A percentile compares a stretch with the other conserved stretches of the same genome.
Conservation (phyloP, 768 basidiomycete genomes). For the Pulveroboletus sp. region DNA sequence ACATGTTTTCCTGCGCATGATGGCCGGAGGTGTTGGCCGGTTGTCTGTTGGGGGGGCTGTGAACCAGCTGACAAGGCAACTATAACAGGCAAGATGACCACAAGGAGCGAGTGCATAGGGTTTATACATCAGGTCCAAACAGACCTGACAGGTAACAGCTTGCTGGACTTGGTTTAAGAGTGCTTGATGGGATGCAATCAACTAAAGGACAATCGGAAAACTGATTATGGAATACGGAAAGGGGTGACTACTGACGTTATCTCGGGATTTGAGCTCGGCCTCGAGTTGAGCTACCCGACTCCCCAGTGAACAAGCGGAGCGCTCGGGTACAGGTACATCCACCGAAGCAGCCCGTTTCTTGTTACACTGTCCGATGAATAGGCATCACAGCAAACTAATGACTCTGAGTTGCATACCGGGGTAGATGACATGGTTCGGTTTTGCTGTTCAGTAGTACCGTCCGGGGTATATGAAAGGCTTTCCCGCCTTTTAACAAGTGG, state of each 20-base stretch:
- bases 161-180: conserved; percentile 54
- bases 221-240: not conserved
- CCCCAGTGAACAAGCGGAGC: conserved; percentile 7
- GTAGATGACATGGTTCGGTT: conserved; percentile 7
- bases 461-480: not conserved
- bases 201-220: conserved; percentile 28
- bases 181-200: conserved; percentile 49
- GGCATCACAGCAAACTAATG: not conserved
- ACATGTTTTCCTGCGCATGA: conserved; percentile 38
- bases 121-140: conserved; percentile 66
- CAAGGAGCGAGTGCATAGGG: conserved; percentile 75
- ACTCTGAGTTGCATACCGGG: conserved; percentile 10
- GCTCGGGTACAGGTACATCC: not conserved
- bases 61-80: conserved; percentile 76
- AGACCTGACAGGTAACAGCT: conserved; percentile 72
- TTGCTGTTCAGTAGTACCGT: not conserved
- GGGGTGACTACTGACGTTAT: conserved; percentile 29
- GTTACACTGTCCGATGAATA: conserved; percentile 11
- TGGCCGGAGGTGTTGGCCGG: conserved; percentile 21
- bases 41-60: conserved; percentile 38
- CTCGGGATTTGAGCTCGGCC: conserved; percentile 39
- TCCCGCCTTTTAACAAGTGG: not conserved
- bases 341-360: not conserved
- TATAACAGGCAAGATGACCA: conserved; percentile 68
- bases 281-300: conserved; percentile 38